Base-by-base conservation (phyloP, 257 asterid species). In the Buddleja alternifolia region DNA sequence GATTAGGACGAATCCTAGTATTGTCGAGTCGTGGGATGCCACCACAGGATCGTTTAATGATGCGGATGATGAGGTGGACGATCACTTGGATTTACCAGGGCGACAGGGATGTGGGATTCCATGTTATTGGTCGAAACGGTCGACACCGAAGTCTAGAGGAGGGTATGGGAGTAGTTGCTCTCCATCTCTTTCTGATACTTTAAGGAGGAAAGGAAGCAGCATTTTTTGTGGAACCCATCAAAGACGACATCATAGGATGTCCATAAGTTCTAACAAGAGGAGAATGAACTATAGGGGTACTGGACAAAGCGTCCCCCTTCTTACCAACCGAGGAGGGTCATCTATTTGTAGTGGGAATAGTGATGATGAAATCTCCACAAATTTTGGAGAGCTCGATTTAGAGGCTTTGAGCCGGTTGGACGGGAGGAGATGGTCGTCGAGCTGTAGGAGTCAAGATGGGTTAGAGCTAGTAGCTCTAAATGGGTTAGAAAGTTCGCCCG, bases 41-140 rank as follows among this genome's bases (percentile, higher is more conserved):
- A 83, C 92, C 29, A 91, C 96, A 0, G 82, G 74, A 57, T 93
- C 99, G 4, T 68, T 86, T 48, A 85, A 90, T 61, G 97, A 88
- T 66, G 96, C 80, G 11, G 97, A 86, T 64, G 93, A 91, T 63
- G 97, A 90, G 69, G 88, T 80, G 81, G 99, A 94, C 7, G 92
- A 85, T 60, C 95, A 78, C 41, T 83, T 86, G 74, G 97, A 87
- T 76, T 84, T 94, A 24, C 86, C 88, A 1, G 93, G 97, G 19
- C 76, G 86, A 29, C 87, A 77, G n/a, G 99, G 97, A 39, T 94
- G 99, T 75, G 99, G 98, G 60, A 91, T 94, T 69, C 83, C 98
- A 15, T 94, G 99, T 81, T 90, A 85, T 76, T 87, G 98, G 99
- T 92, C 99, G 32, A 91, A 75, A 74, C 87, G 92, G 78, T 87